Conservation (phyloP, 148 eudicot genomes). For the Fagopyrum homotropicum region DNA sequence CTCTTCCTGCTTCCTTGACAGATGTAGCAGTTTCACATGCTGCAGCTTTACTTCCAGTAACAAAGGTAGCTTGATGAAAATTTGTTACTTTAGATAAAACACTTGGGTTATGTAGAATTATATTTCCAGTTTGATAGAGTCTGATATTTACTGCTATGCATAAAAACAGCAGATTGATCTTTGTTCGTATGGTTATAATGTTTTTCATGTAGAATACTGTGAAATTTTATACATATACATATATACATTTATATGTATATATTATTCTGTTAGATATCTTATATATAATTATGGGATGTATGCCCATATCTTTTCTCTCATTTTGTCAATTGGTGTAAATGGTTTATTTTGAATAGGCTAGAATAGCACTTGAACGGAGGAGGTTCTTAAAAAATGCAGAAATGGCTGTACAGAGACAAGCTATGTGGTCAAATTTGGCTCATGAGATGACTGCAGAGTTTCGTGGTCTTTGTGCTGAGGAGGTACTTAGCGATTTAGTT, state of each 20-base stretch:
- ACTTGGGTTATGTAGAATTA: neutral
- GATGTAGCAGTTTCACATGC: slow-evolving; percentile 99
- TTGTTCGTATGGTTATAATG: neutral
- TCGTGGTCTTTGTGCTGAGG: slow-evolving; percentile 99
- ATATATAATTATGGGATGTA: neutral
- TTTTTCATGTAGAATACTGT: neutral
- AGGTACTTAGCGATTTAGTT: slow-evolving; percentile 37
- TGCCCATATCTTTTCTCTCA: neutral
- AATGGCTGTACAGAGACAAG: slow-evolving; percentile 90
- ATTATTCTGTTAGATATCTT: neutral
- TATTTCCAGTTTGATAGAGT: neutral
- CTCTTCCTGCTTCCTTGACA: slow-evolving; percentile 89
- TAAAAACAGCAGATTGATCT: neutral
- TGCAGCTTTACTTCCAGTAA: slow-evolving; percentile 92
- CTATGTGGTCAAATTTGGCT: slow-evolving; percentile 95
- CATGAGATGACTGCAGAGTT: slow-evolving; percentile 99
- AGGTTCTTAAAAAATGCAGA: slow-evolving; percentile 85
- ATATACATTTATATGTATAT: too few species aligned
- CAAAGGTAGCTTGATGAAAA: slow-evolving; percentile 51
- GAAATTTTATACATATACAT: too few species aligned
- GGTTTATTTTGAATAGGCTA: slow-evolving; percentile 45
- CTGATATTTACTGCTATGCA: neutral
- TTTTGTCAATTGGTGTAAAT: neutral
- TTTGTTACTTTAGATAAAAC: neutral
- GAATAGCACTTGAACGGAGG: slow-evolving; percentile 94